Conservation (phyloP, 805 yeast species). For the Hanseniaspora vineae region DNA sequence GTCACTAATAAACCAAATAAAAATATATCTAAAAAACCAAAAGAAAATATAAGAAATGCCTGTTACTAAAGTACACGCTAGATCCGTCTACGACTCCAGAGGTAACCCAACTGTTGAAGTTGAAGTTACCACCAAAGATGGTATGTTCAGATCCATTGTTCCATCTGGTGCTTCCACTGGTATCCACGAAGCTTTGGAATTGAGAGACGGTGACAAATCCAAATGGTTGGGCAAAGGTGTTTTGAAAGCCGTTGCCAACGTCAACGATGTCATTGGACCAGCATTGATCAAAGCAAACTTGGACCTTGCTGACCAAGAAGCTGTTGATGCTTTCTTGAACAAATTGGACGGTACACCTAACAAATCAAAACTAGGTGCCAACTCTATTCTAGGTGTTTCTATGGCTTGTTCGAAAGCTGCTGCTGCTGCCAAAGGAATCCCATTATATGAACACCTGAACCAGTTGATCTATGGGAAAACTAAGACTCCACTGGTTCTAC, state of each 20-base stretch:
- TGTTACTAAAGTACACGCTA: constrained; percentile 76
- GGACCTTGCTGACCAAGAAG: constrained; percentile 77
- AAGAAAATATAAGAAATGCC: constrained; percentile 43
- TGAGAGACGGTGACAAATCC: constrained; percentile 95
- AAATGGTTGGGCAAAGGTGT: constrained; percentile 99
- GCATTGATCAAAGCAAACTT: constrained; percentile 71
- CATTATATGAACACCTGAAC: constrained; percentile 86
- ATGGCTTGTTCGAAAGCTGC: constrained; percentile 96
- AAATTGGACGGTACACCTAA: constrained; percentile 92
- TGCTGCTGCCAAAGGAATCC: constrained; percentile 89
- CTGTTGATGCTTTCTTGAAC: constrained; percentile 75
- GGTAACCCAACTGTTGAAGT: constrained; percentile 99
- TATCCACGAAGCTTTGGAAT: constrained; percentile 95
- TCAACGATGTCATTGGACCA: constrained; percentile 89
- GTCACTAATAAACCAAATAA: too few species aligned
- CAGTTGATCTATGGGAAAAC: constrained; percentile 46
- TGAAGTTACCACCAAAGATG: constrained; percentile 84
- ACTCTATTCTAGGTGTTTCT: constrained; percentile 97
- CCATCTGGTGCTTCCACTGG: constrained; percentile 99
- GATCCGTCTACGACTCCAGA: constrained; percentile 98
- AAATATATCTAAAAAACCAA: too few species aligned
- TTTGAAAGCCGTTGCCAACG: constrained; percentile 90
- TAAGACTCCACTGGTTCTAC: constrained; percentile 76
- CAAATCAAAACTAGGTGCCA: constrained; percentile 97
- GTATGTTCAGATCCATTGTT: constrained; percentile 91